Conservation (phyloP, 257 asterid species). For the Salvia splendens region DNA sequence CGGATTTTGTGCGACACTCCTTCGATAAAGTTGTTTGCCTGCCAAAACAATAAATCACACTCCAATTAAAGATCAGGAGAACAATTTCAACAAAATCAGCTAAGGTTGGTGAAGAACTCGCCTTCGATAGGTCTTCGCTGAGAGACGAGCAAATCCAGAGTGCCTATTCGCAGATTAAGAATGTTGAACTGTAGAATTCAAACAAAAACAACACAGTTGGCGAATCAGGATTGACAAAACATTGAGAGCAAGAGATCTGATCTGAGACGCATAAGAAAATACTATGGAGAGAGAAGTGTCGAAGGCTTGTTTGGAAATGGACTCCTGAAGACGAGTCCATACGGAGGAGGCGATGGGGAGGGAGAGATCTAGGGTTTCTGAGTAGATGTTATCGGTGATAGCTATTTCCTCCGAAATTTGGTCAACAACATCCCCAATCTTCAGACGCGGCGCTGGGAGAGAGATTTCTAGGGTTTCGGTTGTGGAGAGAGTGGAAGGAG, state of each 20-base stretch:
- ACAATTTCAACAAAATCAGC: constrained; percentile 1
- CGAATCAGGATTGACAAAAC: background rate
- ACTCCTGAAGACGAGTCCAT: constrained; percentile 86
- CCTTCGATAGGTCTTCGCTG: constrained; percentile 88
- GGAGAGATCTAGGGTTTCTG: constrained; percentile 29
- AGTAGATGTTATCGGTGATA: too few species aligned
- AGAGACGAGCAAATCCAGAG: constrained; percentile 87
- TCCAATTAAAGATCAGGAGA: background rate
- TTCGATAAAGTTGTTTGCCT: constrained; percentile 90
- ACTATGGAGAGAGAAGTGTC: constrained; percentile 88
- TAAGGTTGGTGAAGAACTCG: constrained; percentile 21
- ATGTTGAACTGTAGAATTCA: constrained; percentile 60
- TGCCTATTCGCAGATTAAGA: constrained; percentile 93
- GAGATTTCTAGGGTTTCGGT: too few species aligned
- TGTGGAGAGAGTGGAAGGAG: too few species aligned
- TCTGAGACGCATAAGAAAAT: constrained; percentile 3
- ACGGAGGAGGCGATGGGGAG: constrained; percentile 65
- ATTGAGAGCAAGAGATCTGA: constrained; percentile 26
- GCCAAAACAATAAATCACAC: constrained; percentile 19
- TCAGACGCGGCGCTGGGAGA: too few species aligned
- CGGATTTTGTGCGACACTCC: constrained; percentile 86
- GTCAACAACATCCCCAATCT: too few species aligned
- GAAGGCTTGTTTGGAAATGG: constrained; percentile 78
- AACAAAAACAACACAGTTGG: background rate
- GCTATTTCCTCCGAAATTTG: too few species aligned